Percentiles rank a stretch among this genome's conserved stretches.
phyloP scores from a whole-genome alignment of 495 filamentous ascomycete species.

The Penicillium ucsense region DNA sequence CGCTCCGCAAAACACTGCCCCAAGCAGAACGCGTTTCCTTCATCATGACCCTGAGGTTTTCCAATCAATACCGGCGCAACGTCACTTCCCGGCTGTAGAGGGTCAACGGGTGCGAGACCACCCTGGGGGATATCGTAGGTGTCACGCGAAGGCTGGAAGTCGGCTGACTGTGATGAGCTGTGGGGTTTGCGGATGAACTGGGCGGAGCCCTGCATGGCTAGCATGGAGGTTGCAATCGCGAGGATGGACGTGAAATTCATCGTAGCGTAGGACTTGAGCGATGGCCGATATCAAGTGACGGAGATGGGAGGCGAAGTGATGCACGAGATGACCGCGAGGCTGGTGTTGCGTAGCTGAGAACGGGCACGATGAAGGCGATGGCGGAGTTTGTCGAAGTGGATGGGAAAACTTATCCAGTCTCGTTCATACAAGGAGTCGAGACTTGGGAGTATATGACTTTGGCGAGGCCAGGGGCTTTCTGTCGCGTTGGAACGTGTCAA shows the following conservation, averaged over 20 bases:
- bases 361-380: no score
- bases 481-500: no score
- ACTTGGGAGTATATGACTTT: no score
- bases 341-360: no score
- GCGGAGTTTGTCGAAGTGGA: background rate
- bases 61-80: constrained; percentile 8
- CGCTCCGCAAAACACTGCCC: constrained; percentile 11
- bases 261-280: background rate
- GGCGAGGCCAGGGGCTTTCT: no score
- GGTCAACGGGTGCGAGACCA: constrained; percentile 8
- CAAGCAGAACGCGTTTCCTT: constrained; percentile 20
- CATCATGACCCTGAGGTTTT: constrained; percentile 9
- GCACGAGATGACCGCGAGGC: no score
- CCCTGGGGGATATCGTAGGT: background rate
- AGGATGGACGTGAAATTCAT: constrained; percentile 11
- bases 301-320: no score
- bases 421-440: no score
- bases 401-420: background rate
- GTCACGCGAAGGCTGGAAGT: no score
- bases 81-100: constrained; percentile 5
- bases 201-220: constrained; percentile 2
- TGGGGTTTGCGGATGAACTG: background rate
- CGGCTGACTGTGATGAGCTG: no score
- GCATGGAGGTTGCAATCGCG: constrained; percentile 5
- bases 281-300: background rate